Evolutionary conservation across 1,139 yeast species (phyloP).

Genomic region (Taphrina pruni): DNA sequence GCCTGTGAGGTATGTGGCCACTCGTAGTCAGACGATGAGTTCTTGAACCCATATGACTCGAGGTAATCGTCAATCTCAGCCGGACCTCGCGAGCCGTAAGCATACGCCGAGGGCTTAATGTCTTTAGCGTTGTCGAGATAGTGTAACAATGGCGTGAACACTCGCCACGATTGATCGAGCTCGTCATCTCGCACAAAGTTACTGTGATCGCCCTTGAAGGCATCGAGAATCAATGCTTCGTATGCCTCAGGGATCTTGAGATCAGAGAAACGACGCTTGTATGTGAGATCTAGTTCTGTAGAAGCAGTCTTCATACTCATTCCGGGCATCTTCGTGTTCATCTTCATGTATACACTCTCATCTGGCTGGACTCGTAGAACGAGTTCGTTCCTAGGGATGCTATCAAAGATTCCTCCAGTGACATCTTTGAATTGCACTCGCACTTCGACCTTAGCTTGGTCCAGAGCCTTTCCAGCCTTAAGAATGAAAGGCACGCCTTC

Average conservation of each 20-base stretch:
- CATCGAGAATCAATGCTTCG: slow-evolving; percentile 92
- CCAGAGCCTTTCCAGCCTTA: slow-evolving; percentile 83
- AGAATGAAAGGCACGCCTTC: slow-evolving; percentile 94
- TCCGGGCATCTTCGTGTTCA: slow-evolving; percentile 94
- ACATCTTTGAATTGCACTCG: slow-evolving; percentile 90
- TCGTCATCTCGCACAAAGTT: slow-evolving; percentile 98
- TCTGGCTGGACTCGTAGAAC: slow-evolving; percentile 93
- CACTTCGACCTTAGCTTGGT: slow-evolving; percentile 75
- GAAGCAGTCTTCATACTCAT: slow-evolving; percentile 77
- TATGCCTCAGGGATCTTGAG: slow-evolving; percentile 93
- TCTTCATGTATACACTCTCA: slow-evolving; percentile 89
- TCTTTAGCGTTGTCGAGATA: slow-evolving; percentile 65
- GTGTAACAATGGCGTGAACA: slow-evolving; percentile 88
- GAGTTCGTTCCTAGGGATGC: slow-evolving; percentile 87
- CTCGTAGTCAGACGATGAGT: slow-evolving; percentile 67
- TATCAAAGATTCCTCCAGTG: slow-evolving; percentile 77
- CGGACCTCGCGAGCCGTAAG: slow-evolving; percentile 95
- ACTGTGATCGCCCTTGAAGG: slow-evolving; percentile 89
- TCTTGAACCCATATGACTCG: slow-evolving; percentile 70
- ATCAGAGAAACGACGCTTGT: slow-evolving; percentile 78
- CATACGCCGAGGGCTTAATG: slow-evolving; percentile 64
- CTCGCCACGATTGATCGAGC: slow-evolving; percentile 87
- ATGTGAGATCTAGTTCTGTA: slow-evolving; percentile 89
- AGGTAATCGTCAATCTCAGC: slow-evolving; percentile 65
- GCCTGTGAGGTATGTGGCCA: slow-evolving; percentile 62